These are phyloP conservation scores for Penstemon eatonii DNA, from an alignment of 257 asterid genomes.

Conservation along the genomic window DNA sequence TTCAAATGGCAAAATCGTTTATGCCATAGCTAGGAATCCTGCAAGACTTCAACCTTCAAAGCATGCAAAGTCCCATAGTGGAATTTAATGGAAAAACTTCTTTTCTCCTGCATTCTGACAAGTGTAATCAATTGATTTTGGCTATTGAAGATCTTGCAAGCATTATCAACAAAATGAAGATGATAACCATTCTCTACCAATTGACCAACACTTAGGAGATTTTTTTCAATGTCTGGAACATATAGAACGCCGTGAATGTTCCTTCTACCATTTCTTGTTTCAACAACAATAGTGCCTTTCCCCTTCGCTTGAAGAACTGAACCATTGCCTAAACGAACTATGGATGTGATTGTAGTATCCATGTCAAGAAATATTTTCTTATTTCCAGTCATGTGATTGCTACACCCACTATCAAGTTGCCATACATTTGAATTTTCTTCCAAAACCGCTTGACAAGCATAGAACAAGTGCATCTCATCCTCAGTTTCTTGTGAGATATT, in stretches of 20 bases:
- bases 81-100: background rate
- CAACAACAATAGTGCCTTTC: too few species aligned
- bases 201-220: background rate
- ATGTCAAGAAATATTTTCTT: background rate
- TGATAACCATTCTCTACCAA: background rate
- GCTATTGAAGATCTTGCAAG: background rate
- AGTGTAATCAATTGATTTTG: background rate
- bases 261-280: background rate
- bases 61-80: background rate
- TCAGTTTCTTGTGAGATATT: background rate
- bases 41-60: background rate
- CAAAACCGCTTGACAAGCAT: background rate
- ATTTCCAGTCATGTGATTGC: background rate
- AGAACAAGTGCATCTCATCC: background rate
- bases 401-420: slow-evolving; percentile 4
- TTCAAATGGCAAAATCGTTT: slow-evolving; percentile 2
- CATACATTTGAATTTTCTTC: background rate
- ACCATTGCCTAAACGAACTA: too few species aligned
- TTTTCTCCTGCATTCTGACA: background rate
- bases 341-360: background rate
- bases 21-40: background rate
- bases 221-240: background rate
- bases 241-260: background rate
- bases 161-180: background rate
- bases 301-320: background rate